phyloP scores from a whole-genome alignment of 1,284 basidiomycete genomes.

The Sphaerobolus stellatus region DNA sequence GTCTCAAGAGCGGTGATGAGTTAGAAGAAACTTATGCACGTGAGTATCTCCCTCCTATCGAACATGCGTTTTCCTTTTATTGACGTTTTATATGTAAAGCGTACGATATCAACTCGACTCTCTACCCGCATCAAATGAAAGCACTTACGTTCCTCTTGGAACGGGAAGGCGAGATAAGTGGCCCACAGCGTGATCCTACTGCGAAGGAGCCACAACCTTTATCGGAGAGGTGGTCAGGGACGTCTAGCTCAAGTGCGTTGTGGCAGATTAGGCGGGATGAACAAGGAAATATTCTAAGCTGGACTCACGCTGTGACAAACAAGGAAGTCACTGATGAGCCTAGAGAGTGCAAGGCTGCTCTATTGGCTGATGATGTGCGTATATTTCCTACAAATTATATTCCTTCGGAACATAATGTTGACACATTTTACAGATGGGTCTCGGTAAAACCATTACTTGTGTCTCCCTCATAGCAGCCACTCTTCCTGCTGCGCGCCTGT shows the following conservation, averaged over 20 bases:
- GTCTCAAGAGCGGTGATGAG: conserved; percentile 82
- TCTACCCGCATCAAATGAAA: conserved; percentile 98
- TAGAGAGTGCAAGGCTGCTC: conserved; percentile 81
- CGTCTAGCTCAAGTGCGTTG: conserved; percentile 65
- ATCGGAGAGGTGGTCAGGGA: conserved; percentile 3
- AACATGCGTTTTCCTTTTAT: conserved; percentile 16
- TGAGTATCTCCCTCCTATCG: conserved; percentile 37
- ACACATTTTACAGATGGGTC: conserved; percentile 74
- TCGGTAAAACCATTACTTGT: conserved; percentile 96
- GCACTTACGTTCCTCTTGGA: conserved; percentile 96
- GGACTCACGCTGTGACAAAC: conserved; percentile 87
- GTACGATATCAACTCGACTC: conserved; percentile 79
- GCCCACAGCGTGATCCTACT: conserved; percentile 40
- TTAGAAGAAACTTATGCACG: conserved; percentile 82
- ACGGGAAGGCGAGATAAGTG: conserved; percentile 74
- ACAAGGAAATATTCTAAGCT: conserved; percentile 49
- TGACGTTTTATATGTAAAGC: conserved; percentile 43
- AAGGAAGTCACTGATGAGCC: conserved; percentile 69
- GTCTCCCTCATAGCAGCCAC: conserved; percentile 92
- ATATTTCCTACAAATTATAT: conserved; percentile 12
- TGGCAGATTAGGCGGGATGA: conserved; percentile 69
- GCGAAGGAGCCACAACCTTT: conserved; percentile 7
- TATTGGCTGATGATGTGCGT: conserved; percentile 91
- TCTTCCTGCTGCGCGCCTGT: conserved; percentile 65
- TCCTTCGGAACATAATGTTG: conserved; percentile 15